phyloP scores from a whole-genome alignment of 2,329 filamentous ascomycete species.

The Diaporthe australafricana region DNA sequence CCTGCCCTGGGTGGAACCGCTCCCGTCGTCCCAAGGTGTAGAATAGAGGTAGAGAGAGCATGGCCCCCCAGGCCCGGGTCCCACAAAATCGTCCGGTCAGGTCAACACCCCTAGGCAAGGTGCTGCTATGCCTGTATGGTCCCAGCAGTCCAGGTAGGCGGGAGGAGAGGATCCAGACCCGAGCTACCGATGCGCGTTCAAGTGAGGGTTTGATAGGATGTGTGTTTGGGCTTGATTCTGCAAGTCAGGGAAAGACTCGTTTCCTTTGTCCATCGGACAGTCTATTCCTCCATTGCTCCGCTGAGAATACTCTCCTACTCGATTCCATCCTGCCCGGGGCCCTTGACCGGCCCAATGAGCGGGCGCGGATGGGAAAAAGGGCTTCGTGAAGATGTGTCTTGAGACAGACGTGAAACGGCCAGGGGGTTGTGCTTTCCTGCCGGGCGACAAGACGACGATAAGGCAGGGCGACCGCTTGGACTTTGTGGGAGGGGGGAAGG shows the following conservation, averaged over 20 bases:
- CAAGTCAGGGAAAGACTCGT: neutral
- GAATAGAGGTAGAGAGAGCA: neutral
- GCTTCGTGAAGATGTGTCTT: slow-evolving; percentile 15
- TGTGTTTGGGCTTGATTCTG: neutral
- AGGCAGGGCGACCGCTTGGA: slow-evolving; percentile 22
- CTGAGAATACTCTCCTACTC: neutral
- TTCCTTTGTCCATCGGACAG: neutral
- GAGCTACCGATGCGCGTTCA: neutral
- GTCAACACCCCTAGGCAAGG: too few species aligned
- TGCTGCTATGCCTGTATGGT: too few species aligned
- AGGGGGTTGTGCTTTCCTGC: neutral
- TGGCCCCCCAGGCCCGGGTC: neutral
- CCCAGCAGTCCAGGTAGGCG: neutral
- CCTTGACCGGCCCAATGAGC: neutral
- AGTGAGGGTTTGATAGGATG: neutral
- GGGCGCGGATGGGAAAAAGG: neutral
- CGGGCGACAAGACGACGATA: neutral
- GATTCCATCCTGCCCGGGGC: neutral
- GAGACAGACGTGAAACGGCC: slow-evolving; percentile 38
- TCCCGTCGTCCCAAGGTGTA: slow-evolving; percentile 18
- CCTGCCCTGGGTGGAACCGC: neutral
- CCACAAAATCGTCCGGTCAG: slow-evolving; percentile 31
- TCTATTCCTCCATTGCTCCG: slow-evolving; percentile 14
- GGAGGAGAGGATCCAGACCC: neutral
- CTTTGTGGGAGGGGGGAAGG: neutral